These are phyloP conservation scores for Pestalotiopsis sp. DNA, from an alignment of 2,329 filamentous ascomycete species.

Conservation along the genomic window DNA sequence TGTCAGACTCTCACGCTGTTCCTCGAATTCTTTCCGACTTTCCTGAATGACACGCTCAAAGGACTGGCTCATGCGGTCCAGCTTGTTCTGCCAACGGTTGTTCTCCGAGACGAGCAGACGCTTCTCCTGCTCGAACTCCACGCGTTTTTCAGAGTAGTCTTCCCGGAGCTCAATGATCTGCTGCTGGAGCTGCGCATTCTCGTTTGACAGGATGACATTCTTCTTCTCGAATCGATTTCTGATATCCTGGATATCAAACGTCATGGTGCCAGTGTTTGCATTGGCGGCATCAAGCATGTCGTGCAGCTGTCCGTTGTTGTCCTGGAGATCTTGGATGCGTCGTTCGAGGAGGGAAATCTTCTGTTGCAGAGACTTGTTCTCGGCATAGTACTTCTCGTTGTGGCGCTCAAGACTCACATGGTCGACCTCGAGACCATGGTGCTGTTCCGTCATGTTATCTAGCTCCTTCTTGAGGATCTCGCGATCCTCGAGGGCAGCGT, in stretches of 20 bases:
- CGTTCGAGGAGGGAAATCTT: conserved; percentile 52
- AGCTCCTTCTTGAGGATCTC: conserved; percentile 39
- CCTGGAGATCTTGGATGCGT: conserved; percentile 46
- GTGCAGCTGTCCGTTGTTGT: conserved; percentile 49
- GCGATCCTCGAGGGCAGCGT: conserved; percentile 43
- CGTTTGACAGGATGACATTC: conserved; percentile 23
- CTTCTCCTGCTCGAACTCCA: conserved; percentile 23
- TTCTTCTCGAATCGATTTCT: conserved; percentile 25
- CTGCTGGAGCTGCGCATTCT: conserved; percentile 27
- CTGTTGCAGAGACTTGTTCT: conserved; percentile 41
- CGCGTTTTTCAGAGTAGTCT: conserved; percentile 20
- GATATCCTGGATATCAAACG: conserved; percentile 23
- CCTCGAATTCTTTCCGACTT: conserved; percentile 24
- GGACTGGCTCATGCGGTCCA: conserved; percentile 39
- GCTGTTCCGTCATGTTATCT: conserved; percentile 35
- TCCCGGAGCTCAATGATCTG: conserved; percentile 23
- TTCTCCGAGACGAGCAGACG: conserved; percentile 21
- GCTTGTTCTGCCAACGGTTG: conserved; percentile 41
- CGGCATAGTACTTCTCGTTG: conserved; percentile 57
- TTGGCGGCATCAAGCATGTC: conserved; percentile 45
- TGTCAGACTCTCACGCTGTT: conserved; percentile 20
- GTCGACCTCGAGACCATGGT: conserved; percentile 48
- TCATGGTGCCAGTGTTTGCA: conserved; percentile 21
- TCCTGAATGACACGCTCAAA: conserved; percentile 31
- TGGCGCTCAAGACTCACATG: conserved; percentile 55